Evolutionary conservation across 805 yeast species (phyloP).

Genomic region (Saturnispora mendoncae): DNA sequence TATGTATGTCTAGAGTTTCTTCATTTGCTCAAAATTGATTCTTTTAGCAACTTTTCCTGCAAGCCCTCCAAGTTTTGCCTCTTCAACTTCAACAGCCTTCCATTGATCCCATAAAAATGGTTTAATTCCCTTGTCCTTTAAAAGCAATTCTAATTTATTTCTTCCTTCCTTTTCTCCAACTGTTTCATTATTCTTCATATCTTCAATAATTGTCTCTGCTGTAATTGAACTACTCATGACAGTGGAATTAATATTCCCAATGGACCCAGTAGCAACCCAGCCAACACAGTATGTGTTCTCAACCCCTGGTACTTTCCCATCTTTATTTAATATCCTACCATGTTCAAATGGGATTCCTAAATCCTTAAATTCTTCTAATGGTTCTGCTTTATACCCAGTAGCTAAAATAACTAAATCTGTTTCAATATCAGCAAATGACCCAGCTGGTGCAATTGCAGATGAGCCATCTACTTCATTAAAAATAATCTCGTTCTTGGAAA

Average conservation of each 20-base stretch:
- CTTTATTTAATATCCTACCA: slow-evolving; percentile 39
- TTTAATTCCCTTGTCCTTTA: slow-evolving; percentile 17
- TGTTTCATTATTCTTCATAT: slow-evolving; percentile 24
- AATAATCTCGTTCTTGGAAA: slow-evolving; percentile 38
- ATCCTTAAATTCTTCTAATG: slow-evolving; percentile 50
- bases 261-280: slow-evolving; percentile 83
- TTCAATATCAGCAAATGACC: slow-evolving; percentile 22
- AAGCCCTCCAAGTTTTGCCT: slow-evolving; percentile 38
- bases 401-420: slow-evolving; percentile 69
- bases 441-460: slow-evolving; percentile 24
- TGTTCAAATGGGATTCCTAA: slow-evolving; percentile 38
- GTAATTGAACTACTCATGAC: slow-evolving; percentile 77
- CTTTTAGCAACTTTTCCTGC: slow-evolving; percentile 52
- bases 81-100: slow-evolving; percentile 48
- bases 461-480: slow-evolving; percentile 24
- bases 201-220: slow-evolving; percentile 55
- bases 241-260: slow-evolving; percentile 86
- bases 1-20: no score
- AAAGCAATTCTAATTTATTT: slow-evolving; percentile 21
- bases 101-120: slow-evolving; percentile 59
- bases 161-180: slow-evolving; percentile 28
- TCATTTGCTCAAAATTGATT: slow-evolving; percentile 42
- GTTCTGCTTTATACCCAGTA: slow-evolving; percentile 71
- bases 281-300: slow-evolving; percentile 72
- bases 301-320: slow-evolving; percentile 34